Percentiles rank a stretch among this genome's conserved stretches.
Conservation (phyloP, 768 basidiomycete genomes). For the Hemileccinum rubropunctum region DNA sequence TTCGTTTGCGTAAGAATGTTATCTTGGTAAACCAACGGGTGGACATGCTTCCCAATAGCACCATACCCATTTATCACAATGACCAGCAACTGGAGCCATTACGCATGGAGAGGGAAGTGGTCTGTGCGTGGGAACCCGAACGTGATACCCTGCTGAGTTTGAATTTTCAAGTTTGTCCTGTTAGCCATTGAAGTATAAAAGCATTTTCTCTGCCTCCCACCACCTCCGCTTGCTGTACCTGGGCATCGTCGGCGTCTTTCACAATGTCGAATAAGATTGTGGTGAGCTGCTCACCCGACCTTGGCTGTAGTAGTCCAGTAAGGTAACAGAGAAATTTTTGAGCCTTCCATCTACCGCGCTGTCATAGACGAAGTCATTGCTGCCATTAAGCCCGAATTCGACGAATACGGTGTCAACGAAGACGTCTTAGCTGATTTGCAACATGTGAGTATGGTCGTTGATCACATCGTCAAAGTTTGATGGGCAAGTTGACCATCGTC, state of each 20-base stretch:
- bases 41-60: not conserved
- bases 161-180: slow-evolving; percentile 38
- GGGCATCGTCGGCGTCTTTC: slow-evolving; percentile 29
- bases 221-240: slow-evolving; percentile 30
- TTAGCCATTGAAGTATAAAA: slow-evolving; percentile 41
- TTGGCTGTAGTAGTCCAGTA: slow-evolving; percentile 53
- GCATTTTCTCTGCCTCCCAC: slow-evolving; percentile 32
- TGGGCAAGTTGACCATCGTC: slow-evolving; percentile 7
- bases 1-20: not conserved
- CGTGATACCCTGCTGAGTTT: slow-evolving; percentile 38
- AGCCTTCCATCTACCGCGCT: slow-evolving; percentile 87
- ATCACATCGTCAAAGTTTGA: slow-evolving; percentile 6
- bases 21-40: not conserved
- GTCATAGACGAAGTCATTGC: slow-evolving; percentile 97
- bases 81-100: too few species aligned
- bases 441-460: slow-evolving; percentile 59
- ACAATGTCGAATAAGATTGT: slow-evolving; percentile 97
- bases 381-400: slow-evolving; percentile 89
- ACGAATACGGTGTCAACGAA: slow-evolving; percentile 92
- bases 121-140: slow-evolving; percentile 46
- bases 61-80: too few species aligned
- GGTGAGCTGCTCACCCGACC: slow-evolving; percentile 80
- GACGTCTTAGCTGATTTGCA: slow-evolving; percentile 88
- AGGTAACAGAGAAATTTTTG: slow-evolving; percentile 55
- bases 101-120: slow-evolving; percentile 24